Conservation (phyloP, 2,329 filamentous ascomycete species). For the Pseudohalonectria lignicola region DNA sequence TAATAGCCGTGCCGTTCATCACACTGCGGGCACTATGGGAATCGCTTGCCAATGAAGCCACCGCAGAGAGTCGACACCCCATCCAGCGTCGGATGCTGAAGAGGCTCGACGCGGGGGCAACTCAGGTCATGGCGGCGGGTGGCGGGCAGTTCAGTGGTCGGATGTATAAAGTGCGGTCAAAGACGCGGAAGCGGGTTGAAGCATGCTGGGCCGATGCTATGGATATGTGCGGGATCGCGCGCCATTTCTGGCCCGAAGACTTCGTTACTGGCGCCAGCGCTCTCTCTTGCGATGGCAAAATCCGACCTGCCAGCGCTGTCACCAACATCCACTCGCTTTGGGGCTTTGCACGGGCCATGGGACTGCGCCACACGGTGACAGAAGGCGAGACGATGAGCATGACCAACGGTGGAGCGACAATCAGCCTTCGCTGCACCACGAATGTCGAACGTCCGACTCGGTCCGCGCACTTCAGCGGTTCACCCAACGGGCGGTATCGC, state of each 20-base stretch:
- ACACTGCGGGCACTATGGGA: background rate
- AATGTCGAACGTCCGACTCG: background rate
- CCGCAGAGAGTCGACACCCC: background rate
- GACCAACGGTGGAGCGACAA: background rate
- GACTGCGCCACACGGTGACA: background rate
- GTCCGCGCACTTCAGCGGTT: background rate
- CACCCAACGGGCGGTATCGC: background rate
- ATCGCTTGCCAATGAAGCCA: background rate
- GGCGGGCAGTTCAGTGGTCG: background rate
- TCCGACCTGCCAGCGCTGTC: background rate
- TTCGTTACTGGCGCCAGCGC: background rate
- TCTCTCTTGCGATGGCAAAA: background rate
- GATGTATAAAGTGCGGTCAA: background rate
- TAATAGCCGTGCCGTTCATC: background rate
- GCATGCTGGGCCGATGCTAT: background rate
- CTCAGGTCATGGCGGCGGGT: background rate
- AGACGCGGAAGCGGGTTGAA: background rate
- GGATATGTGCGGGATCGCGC: background rate
- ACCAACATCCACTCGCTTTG: background rate
- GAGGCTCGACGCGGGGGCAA: background rate
- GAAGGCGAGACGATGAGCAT: background rate
- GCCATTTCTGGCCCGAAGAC: background rate
- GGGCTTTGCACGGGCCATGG: background rate
- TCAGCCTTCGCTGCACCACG: background rate
- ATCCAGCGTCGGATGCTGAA: background rate